Percentiles rank a stretch among this genome's conserved stretches.
Conservation (phyloP, 441 rosid species). For the Gossypium gossypioides region DNA sequence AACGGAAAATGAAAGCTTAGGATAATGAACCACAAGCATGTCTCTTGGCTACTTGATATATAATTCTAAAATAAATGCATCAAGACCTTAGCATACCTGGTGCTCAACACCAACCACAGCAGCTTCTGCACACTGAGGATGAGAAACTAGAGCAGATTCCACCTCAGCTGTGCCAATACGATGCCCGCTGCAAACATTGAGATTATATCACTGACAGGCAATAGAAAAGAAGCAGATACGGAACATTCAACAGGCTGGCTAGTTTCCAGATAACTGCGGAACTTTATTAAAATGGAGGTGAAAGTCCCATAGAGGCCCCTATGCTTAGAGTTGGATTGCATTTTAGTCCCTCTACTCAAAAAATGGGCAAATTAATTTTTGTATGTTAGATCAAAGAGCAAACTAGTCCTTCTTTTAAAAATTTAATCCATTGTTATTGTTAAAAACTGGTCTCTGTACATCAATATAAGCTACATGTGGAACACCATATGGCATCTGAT, state of each 20-base stretch:
- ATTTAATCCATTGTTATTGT: no score
- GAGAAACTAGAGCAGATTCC: conserved; percentile 94
- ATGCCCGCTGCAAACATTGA: conserved; percentile 56
- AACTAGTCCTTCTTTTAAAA: no score
- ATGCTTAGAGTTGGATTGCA: no score
- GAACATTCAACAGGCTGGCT: conserved; percentile 1
- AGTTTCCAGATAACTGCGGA: not conserved
- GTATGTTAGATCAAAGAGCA: no score
- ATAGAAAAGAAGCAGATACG: not conserved
- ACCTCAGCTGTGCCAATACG: conserved; percentile 98
- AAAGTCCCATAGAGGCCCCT: no score
- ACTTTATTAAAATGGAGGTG: not conserved
- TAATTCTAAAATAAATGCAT: not conserved
- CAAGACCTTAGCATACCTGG: conserved; percentile 43
- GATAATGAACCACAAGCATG: not conserved
- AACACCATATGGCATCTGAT: no score
- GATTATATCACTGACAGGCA: conserved; percentile 1
- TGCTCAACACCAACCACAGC: conserved; percentile 94
- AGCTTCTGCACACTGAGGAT: conserved; percentile 90
- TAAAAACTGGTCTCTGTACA: no score
- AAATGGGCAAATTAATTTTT: no score
- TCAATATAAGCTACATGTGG: no score
- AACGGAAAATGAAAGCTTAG: conserved; percentile 11
- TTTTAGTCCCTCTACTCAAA: no score
- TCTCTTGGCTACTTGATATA: not conserved